Evolutionary conservation across 495 filamentous ascomycete species (phyloP).

Genomic region (Durotheca rogersii): DNA sequence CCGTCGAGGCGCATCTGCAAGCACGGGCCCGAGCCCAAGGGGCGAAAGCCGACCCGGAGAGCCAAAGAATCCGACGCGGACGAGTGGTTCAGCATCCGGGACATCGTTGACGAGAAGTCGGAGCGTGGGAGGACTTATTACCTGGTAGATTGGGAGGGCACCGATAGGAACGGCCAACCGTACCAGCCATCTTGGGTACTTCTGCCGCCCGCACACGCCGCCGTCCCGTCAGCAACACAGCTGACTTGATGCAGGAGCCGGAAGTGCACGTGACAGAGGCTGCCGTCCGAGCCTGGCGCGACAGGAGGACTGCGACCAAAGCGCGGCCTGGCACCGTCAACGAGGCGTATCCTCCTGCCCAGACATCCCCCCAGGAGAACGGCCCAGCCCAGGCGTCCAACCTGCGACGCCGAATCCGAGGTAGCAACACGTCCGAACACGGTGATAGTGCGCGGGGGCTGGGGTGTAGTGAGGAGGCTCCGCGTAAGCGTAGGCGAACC

Average conservation of each 20-base stretch:
- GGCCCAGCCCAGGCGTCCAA: neutral
- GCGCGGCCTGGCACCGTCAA: slow-evolving; percentile 1
- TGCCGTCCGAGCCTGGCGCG: slow-evolving; percentile 39
- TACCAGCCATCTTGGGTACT: slow-evolving; percentile 47
- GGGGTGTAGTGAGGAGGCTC: neutral
- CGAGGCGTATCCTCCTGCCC: neutral
- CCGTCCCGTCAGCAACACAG: neutral
- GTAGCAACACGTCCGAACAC: slow-evolving; percentile 5
- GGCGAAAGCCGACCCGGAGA: slow-evolving; percentile 3
- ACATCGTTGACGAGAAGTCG: slow-evolving; percentile 44
- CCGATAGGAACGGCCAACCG: slow-evolving; percentile 37
- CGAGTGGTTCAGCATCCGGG: slow-evolving; percentile 32
- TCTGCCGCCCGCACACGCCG: neutral
- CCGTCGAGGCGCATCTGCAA: neutral
- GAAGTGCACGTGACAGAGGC: slow-evolving; percentile 34
- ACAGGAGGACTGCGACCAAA: slow-evolving; percentile 14
- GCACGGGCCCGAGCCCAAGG: slow-evolving; percentile 21
- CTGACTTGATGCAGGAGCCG: slow-evolving; percentile 37
- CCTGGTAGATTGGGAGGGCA: slow-evolving; percentile 43
- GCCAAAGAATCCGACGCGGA: neutral
- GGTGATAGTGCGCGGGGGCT: neutral
- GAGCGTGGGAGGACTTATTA: slow-evolving; percentile 35
- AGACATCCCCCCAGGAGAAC: slow-evolving; percentile 3
- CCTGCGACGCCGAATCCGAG: neutral
- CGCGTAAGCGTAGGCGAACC: slow-evolving; percentile 5